Evolutionary conservation across 495 filamentous ascomycete genomes (phyloP), one percentile per base, ranked within the genome.

Genomic region (Cenococcum geophilum): DNA sequence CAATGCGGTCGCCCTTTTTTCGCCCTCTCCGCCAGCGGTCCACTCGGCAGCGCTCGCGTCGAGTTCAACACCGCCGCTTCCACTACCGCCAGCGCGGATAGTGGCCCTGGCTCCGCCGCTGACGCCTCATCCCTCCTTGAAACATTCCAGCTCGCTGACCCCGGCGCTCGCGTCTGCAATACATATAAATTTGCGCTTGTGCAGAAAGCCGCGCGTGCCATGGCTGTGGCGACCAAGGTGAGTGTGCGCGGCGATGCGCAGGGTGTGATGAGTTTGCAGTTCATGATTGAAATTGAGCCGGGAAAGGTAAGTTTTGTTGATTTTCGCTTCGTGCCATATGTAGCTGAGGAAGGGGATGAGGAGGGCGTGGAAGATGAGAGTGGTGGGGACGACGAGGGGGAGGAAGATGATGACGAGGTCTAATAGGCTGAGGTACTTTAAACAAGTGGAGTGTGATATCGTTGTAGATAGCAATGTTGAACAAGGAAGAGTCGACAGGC

Each of bases 191-290:
- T 96, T 73, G 78, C 82, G 2, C 79, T 92, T n/a, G 76, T 98
- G 63, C 89, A 88, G 68, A 84, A 87, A 47, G 91, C 92, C 1
- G 80, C 79, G 36, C 83, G 89, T 40, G 93, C 93, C 3, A 97
- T 98, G 95, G 84, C 83, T 34, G 82, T 89, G 48, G 91, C 93
- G 22, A 89, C 80, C 58, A 98, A 97, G 73, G 92, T 97, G 23
- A 96, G 91, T 70, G 82, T 98, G 60, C 79, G 93, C 5, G 84
- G 88, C 5, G 93, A 98, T 76, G 77, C 80, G 11, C 86, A 91
- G 72, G 93, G 93, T 0, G 92, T 97, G 16, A 73, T 98, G 62
- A 97, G 89, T 72, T 76, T 97, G 69, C 93, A 98, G 73, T 96
- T 98, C 66, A 95, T 98, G 91, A 86, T 98, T 36, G 90, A 96